phyloP scores from a whole-genome alignment of 495 filamentous ascomycete species.

The Xylaria acuta region DNA sequence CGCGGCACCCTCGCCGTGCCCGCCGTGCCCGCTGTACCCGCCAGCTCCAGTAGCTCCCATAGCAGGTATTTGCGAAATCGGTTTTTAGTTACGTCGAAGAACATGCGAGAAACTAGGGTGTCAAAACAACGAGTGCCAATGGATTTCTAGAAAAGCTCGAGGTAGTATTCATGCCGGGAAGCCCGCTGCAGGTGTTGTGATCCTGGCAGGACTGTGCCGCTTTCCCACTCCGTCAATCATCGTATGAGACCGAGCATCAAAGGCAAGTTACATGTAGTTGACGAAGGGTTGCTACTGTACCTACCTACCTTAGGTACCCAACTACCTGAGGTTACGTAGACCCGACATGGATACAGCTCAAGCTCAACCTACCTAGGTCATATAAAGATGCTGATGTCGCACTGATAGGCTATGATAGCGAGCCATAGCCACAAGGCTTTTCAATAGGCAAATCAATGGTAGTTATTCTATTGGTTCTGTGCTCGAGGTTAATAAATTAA shows the following conservation, averaged over 20 bases:
- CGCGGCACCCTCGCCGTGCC: not conserved
- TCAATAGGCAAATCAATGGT: not conserved
- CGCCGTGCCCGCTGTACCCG: not conserved
- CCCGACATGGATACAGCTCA: not conserved
- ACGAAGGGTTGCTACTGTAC: not conserved
- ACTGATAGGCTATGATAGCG: not conserved
- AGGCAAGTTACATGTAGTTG: not conserved
- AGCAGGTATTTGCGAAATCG: not conserved
- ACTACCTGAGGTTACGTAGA: not conserved
- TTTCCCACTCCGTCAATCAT: not conserved
- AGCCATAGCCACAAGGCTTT: conserved; percentile 14
- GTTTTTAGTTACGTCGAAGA: not conserved
- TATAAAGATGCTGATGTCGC: not conserved
- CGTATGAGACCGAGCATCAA: conserved; percentile 2
- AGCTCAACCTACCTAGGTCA: not conserved
- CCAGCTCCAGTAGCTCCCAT: not conserved
- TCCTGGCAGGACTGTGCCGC: conserved; percentile 15
- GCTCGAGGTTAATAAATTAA: not conserved
- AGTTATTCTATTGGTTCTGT: not conserved
- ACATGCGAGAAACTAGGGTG: not conserved
- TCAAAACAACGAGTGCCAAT: not conserved
- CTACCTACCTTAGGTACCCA: no score
- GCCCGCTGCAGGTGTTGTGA: conserved; percentile 11
- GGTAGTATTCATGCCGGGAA: conserved; percentile 12
- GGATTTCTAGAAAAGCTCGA: conserved; percentile 13